phyloP scores from a whole-genome alignment of 495 filamentous ascomycete species.

The Ramalina intermedia region DNA sequence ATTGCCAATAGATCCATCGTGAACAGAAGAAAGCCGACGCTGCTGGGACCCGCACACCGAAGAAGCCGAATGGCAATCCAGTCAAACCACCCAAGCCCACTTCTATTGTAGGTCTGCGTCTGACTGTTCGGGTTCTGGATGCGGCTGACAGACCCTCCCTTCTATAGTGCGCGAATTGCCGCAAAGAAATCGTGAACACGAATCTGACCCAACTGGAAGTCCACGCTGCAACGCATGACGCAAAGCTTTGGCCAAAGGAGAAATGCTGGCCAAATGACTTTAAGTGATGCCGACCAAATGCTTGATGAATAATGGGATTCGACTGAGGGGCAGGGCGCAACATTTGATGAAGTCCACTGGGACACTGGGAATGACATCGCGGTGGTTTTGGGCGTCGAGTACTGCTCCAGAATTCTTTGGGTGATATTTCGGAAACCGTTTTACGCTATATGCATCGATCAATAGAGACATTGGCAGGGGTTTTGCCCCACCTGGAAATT shows the following conservation, averaged over 20 bases:
- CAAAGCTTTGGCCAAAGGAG: conserved; percentile 26
- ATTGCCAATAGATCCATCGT: conserved; percentile 13
- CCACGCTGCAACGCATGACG: conserved; percentile 25
- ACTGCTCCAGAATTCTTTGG: no score
- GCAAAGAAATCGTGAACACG: conserved; percentile 25
- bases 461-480: neutral
- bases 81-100: conserved; percentile 26
- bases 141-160: neutral
- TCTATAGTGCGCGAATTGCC: conserved; percentile 21
- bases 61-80: conserved; percentile 25
- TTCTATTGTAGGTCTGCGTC: conserved; percentile 17
- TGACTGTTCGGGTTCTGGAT: neutral
- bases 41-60: conserved; percentile 23
- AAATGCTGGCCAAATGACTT: conserved; percentile 28
- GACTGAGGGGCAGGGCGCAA: no score
- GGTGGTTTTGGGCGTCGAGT: no score
- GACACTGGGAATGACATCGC: no score
- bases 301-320: no score
- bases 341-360: no score
- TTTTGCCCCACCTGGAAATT: neutral
- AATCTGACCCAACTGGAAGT: conserved; percentile 22
- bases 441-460: neutral
- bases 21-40: conserved; percentile 28
- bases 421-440: no score
- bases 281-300: no score